A percentile compares a stretch with the other conserved stretches of the same genome.
Conservation (phyloP, 768 basidiomycete genomes). For the Boletellus emodensis region DNA sequence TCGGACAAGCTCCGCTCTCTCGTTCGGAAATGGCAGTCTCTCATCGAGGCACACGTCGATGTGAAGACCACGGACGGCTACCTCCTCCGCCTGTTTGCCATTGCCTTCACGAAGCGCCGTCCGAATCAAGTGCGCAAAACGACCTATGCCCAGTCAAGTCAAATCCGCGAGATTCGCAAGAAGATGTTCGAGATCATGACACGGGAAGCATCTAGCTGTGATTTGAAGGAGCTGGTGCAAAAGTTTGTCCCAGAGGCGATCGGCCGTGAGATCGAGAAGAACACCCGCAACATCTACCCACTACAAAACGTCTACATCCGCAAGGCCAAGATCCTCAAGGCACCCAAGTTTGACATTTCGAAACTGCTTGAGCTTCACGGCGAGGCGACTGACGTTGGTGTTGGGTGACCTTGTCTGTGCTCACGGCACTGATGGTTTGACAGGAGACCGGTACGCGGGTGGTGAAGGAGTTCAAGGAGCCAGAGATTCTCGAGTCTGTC, state of each 20-base stretch:
- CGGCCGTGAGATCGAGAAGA: conserved; percentile 99
- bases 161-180: conserved; percentile 95
- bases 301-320: conserved; percentile 98
- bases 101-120: conserved; percentile 98
- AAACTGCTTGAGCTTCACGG: conserved; percentile 97
- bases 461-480: conserved; percentile 97
- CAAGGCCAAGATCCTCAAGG: conserved; percentile 98
- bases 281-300: conserved; percentile 93
- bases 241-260: conserved; percentile 99
- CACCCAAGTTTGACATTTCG: conserved; percentile 93
- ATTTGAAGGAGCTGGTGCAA: conserved; percentile 96
- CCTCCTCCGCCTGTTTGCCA: conserved; percentile 97
- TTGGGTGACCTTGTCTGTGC: neutral
- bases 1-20: conserved; percentile 99
- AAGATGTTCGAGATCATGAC: conserved; percentile 99
- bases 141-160: conserved; percentile 93
- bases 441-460: conserved; percentile 95
- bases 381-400: conserved; percentile 84
- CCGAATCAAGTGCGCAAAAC: conserved; percentile 98
- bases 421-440: conserved; percentile 6
- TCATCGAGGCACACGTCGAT: conserved; percentile 98
- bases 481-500: conserved; percentile 88
- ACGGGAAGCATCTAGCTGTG: conserved; percentile 90
- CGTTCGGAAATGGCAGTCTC: conserved; percentile 99
- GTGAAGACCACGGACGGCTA: conserved; percentile 99